These are phyloP conservation scores for Trichoderma pleuroti DNA, from an alignment of 2,329 filamentous ascomycete species.

Conservation along the genomic window DNA sequence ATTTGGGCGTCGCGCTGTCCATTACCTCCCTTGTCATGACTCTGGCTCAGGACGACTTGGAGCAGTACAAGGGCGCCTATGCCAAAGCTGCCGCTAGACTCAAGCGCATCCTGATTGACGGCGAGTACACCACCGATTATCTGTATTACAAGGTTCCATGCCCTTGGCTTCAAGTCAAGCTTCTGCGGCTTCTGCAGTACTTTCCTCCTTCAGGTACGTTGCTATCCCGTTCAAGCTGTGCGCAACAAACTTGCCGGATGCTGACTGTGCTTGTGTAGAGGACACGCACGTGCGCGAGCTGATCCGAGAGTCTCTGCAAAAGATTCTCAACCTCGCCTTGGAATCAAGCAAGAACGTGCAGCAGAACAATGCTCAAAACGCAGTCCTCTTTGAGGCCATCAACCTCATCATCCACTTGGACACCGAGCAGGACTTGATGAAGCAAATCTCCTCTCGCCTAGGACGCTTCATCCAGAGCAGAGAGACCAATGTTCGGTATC, in stretches of 20 bases:
- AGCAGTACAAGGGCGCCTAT: conserved; percentile 91
- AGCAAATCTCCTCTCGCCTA: conserved; percentile 85
- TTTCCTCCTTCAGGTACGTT: conserved; percentile 83
- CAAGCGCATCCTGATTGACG: conserved; percentile 86
- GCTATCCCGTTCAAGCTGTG: background rate
- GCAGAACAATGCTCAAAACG: conserved; percentile 98
- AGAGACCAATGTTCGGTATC: conserved; percentile 95
- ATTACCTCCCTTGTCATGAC: conserved; percentile 96
- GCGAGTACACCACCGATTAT: conserved; percentile 86
- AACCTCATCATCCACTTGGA: conserved; percentile 97
- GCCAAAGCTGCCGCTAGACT: conserved; percentile 86
- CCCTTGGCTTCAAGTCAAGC: conserved; percentile 96
- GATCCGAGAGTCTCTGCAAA: conserved; percentile 86
- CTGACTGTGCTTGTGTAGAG: conserved; percentile 51
- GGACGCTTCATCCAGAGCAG: conserved; percentile 95
- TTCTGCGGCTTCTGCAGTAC: conserved; percentile 88
- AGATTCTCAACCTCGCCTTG: conserved; percentile 85
- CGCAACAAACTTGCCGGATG: background rate
- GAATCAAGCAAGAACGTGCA: conserved; percentile 98
- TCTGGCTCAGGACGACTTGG: conserved; percentile 87
- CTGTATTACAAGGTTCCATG: conserved; percentile 99
- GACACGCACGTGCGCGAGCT: conserved; percentile 88
- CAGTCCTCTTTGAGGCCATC: conserved; percentile 96
- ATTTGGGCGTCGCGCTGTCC: conserved; percentile 90
- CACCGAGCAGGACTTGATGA: conserved; percentile 90